A percentile compares a stretch with the other conserved stretches of the same genome.
These are phyloP conservation scores for Marasmius fiardii DNA, from an alignment of 1,284 basidiomycete genomes.

Conservation along the genomic window DNA sequence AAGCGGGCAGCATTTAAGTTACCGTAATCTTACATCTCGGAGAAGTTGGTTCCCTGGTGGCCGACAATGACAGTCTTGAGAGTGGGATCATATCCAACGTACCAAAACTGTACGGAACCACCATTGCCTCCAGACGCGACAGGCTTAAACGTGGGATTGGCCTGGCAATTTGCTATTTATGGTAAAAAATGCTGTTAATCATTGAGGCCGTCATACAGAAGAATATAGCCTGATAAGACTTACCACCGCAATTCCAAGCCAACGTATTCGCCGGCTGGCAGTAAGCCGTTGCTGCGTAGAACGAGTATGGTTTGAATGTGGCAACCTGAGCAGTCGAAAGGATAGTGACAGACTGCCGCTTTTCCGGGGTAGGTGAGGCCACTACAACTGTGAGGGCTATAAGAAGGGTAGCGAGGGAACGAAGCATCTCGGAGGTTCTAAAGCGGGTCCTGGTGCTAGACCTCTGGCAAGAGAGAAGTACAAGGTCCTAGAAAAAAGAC, in stretches of 20 bases:
- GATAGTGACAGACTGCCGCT: conserved; percentile 34
- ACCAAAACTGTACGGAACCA: conserved; percentile 36
- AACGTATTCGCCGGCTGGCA: conserved; percentile 34
- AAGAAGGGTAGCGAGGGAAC: background rate
- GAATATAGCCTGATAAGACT: conserved; percentile 10
- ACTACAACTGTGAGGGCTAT: background rate
- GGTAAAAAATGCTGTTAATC: conserved; percentile 9
- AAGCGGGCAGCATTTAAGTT: background rate
- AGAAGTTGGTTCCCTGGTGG: conserved; percentile 50
- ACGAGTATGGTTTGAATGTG: conserved; percentile 44
- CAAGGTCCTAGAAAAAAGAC: no score
- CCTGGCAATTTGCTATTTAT: conserved; percentile 41
- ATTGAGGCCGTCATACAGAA: background rate
- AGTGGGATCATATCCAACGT: conserved; percentile 35
- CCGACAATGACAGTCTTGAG: conserved; percentile 40
- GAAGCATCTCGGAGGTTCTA: background rate
- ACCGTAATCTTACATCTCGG: conserved; percentile 34
- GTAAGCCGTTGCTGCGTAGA: conserved; percentile 41
- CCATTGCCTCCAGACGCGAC: conserved; percentile 54
- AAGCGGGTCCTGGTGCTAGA: no score
- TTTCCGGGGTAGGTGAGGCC: background rate
- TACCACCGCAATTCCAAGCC: conserved; percentile 46
- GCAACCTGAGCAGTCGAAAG: conserved; percentile 38
- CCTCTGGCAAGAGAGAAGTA: background rate
- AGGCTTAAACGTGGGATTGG: conserved; percentile 44